A percentile compares a stretch with the other conserved stretches of the same genome.
Evolutionary conservation across 75 land plant species (phyloP).

Genomic region (Cupressus sempervirens): DNA sequence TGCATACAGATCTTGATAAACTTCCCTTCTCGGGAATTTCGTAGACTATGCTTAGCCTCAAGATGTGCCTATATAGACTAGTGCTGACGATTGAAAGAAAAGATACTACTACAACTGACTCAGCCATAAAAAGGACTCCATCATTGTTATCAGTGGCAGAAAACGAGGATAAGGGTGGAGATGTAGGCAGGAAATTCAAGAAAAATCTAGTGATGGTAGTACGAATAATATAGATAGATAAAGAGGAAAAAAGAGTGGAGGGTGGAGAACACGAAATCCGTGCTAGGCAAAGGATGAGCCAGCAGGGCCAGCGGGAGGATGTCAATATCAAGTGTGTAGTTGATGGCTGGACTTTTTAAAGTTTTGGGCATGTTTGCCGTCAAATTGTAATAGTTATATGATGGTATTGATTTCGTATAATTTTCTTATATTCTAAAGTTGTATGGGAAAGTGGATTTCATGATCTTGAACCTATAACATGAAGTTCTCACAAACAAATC

Average conservation of each 20-base stretch:
- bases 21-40: not conserved
- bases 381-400: too few relatives aligned
- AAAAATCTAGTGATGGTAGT: not conserved
- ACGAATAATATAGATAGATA: not conserved
- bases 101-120: not conserved
- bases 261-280: conserved; percentile 1
- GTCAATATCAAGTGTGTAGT: not conserved
- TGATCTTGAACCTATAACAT: too few relatives aligned
- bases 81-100: not conserved
- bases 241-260: not conserved
- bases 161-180: conserved; percentile 7
- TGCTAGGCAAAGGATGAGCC: conserved; percentile 8
- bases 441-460: too few relatives aligned
- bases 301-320: not conserved
- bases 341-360: too few relatives aligned
- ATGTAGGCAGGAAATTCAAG: not conserved
- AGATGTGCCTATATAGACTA: not conserved
- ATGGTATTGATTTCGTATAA: too few relatives aligned
- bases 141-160: not conserved
- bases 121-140: not conserved
- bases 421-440: too few relatives aligned
- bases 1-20: not conserved
- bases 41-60: not conserved
- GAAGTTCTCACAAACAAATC: too few relatives aligned
- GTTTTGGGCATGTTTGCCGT: too few relatives aligned